Evolutionary conservation across 2,329 filamentous ascomycete genomes (phyloP).

Genomic region (Ceratocystis destructans): DNA sequence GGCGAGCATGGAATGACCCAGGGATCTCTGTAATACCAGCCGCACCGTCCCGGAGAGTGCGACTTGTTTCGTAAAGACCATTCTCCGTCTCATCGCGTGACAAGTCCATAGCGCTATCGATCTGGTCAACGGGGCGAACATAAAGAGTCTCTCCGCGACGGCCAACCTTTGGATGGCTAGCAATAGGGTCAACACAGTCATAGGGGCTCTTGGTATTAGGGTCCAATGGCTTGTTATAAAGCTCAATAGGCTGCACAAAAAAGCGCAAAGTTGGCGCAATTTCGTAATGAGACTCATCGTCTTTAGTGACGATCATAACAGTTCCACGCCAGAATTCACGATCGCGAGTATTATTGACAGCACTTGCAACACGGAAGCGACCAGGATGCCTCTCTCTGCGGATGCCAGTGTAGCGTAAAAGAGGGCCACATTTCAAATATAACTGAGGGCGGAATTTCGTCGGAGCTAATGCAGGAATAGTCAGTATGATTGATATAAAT

Average conservation of each 20-base stretch:
- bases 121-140: conserved; percentile 74
- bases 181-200: conserved; percentile 79
- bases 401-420: conserved; percentile 80
- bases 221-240: conserved; percentile 47
- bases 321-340: conserved; percentile 84
- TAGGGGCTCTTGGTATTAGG: conserved; percentile 45
- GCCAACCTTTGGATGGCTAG: conserved; percentile 73
- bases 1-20: conserved; percentile 40
- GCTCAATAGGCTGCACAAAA: conserved; percentile 74
- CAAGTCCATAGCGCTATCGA: conserved; percentile 64
- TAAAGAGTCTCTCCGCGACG: conserved; percentile 76
- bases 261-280: conserved; percentile 65
- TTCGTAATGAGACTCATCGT: conserved; percentile 69
- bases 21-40: conserved; percentile 36
- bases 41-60: conserved; percentile 38
- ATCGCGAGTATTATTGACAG: conserved; percentile 30
- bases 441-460: conserved; percentile 72
- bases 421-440: conserved; percentile 77
- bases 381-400: conserved; percentile 43
- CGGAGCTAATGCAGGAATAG: conserved; percentile 30
- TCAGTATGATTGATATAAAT: background rate
- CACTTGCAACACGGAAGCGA: conserved; percentile 23
- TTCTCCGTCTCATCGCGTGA: conserved; percentile 67
- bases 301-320: conserved; percentile 87
- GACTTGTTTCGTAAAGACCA: conserved; percentile 63